Conservation (phyloP, 805 yeast species). For the Huiozyma naganishii region DNA sequence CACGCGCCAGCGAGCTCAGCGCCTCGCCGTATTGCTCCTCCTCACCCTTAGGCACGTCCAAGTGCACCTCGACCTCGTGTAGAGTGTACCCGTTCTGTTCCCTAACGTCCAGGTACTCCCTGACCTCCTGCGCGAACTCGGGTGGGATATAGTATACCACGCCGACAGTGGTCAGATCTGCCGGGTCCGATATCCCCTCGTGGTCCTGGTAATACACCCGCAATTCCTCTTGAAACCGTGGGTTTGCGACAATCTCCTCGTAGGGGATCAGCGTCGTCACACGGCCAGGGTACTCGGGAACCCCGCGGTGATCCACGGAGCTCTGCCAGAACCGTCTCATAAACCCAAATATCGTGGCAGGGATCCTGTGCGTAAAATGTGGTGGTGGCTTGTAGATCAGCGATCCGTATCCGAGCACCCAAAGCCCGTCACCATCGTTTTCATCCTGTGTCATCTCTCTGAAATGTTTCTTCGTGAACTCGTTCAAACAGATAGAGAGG, state of each 20-base stretch:
- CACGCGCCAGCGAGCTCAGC: constrained; percentile 24
- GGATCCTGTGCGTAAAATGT: constrained; percentile 44
- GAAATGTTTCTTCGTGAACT: not conserved
- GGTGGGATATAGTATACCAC: constrained; percentile 75
- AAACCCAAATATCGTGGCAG: constrained; percentile 69
- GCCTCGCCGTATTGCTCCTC: constrained; percentile 15
- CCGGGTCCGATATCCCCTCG: constrained; percentile 15
- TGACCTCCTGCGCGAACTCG: constrained; percentile 47
- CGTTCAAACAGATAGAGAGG: too few species aligned
- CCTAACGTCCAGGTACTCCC: constrained; percentile 62
- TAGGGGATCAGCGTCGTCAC: constrained; percentile 72
- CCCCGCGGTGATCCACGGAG: constrained; percentile 83
- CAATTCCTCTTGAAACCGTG: constrained; percentile 34
- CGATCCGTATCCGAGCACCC: constrained; percentile 90
- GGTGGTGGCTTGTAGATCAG: constrained; percentile 87
- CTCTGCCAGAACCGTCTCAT: constrained; percentile 87
- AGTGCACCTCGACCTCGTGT: constrained; percentile 53
- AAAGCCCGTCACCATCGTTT: constrained; percentile 28
- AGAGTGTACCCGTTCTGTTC: constrained; percentile 84
- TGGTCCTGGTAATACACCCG: constrained; percentile 8
- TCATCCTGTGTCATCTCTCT: constrained; percentile 1
- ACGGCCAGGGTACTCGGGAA: constrained; percentile 77
- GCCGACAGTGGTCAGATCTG: constrained; percentile 56
- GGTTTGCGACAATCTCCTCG: constrained; percentile 37
- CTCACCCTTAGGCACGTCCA: constrained; percentile 25